phyloP scores from a whole-genome alignment of 225 moss, liverwort and hornwort species.

The Anthoceros angustus region DNA sequence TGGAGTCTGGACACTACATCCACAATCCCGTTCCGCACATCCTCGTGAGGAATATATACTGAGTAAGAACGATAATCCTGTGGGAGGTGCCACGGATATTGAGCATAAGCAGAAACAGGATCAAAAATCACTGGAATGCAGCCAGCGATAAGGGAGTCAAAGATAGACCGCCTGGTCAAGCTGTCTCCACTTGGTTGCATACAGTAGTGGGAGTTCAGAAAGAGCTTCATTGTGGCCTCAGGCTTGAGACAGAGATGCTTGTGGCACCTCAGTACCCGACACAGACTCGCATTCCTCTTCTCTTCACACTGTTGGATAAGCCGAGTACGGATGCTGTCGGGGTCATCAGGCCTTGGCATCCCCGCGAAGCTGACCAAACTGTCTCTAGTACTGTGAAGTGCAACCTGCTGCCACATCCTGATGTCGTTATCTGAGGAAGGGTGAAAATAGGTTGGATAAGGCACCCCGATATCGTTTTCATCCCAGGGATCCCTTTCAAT shows the following conservation, averaged over 20 bases:
- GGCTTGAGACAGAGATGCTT: constrained; percentile 49
- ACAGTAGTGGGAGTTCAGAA: constrained; percentile 71
- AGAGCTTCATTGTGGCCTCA: constrained; percentile 42
- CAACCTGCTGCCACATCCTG: constrained; percentile 37
- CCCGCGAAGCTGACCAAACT: constrained; percentile 86
- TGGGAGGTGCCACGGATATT: constrained; percentile 92
- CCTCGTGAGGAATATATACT: constrained; percentile 45
- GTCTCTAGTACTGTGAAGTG: constrained; percentile 22
- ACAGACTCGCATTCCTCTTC: constrained; percentile 30
- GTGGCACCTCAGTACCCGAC: constrained; percentile 55
- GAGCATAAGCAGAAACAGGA: constrained; percentile 70
- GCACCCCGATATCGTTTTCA: constrained; percentile 63
- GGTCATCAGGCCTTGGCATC: constrained; percentile 65
- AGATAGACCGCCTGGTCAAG: constrained; percentile 64
- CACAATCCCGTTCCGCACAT: constrained; percentile 37
- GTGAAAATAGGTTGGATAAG: constrained; percentile 89
- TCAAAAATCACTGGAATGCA: constrained; percentile 89
- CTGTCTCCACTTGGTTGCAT: constrained; percentile 89
- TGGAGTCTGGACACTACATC: constrained; percentile 44
- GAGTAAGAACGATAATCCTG: constrained; percentile 47
- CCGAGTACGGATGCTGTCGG: constrained; percentile 45
- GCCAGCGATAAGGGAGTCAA: constrained; percentile 73
- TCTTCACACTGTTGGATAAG: constrained; percentile 55
- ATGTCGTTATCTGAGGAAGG: constrained; percentile 55
- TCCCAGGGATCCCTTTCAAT: constrained; percentile 95